phyloP scores from a whole-genome alignment of 176 grass and related monocot species.

The Eleusine indica region DNA sequence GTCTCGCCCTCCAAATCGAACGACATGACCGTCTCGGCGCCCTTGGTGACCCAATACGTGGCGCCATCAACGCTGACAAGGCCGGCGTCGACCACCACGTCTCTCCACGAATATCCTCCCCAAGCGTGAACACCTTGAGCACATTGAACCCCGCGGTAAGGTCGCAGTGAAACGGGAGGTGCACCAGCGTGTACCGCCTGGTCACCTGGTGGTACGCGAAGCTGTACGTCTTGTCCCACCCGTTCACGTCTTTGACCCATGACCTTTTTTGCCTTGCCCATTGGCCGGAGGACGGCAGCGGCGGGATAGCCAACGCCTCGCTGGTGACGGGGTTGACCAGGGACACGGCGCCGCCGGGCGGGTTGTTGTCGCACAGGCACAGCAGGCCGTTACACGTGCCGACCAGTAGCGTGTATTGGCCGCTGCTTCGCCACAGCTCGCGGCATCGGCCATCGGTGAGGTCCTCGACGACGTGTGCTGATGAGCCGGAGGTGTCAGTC shows the following conservation, averaged over 20 bases:
- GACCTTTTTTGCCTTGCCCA: not conserved
- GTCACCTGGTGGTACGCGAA: slow-evolving; percentile 3
- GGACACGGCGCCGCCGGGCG: not conserved
- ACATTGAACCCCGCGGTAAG: not conserved
- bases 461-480: not conserved
- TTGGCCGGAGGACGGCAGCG: slow-evolving; percentile 4
- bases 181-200: slow-evolving; percentile 1
- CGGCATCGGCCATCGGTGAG: not conserved
- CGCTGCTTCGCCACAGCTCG: not conserved
- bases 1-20: slow-evolving; percentile 15
- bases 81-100: not conserved
- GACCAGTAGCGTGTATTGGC: not conserved
- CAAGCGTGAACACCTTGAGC: slow-evolving; percentile 9
- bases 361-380: slow-evolving; percentile 4
- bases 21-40: not conserved
- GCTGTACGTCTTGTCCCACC: not conserved
- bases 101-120: not conserved
- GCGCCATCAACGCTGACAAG: not conserved
- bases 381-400: slow-evolving; percentile 44
- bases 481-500: too few species aligned
- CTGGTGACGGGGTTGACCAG: slow-evolving; percentile 1
- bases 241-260: too few species aligned
- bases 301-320: not conserved
- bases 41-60: slow-evolving; percentile 10
- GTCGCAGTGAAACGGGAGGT: slow-evolving; percentile 3